Evolutionary conservation across 169 alveolate species (phyloP), one percentile per base, ranked within the genome.

Genomic region (Plasmodium chabaudi): DNA sequence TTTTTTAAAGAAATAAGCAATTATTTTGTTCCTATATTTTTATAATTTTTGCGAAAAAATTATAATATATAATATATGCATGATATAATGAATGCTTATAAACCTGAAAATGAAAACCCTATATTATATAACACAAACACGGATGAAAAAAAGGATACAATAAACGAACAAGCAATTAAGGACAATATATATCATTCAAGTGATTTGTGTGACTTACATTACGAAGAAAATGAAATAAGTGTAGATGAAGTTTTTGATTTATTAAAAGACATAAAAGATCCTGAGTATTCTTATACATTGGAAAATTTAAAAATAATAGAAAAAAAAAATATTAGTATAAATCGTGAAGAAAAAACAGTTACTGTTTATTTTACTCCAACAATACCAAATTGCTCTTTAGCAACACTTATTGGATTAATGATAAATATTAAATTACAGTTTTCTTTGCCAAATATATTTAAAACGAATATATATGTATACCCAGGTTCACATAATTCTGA

Each of bases 251-350:
- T 98, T 27, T 98, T 94, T 93, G 98, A 97, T 65, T 87, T 96
- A 63, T 93, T 98, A 23, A 94, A 97, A 89, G 93, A 94, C 82
- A 97, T 98, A 21, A 96, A 96, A 86, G 99, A 98, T 74, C 99
- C 99, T 13, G 99, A 98, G 92, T 98, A 98, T 89, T 99, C 99
- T 13, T 97, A 97, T 82, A 96, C 99, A 19, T 95, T 98, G 87
- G 99, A 98, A 94, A 95, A 97, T 89, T 95, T 98, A 61, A 96
- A 96, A 90, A 98, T 98, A 10, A 97, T 98, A 9, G 93, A 96
- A 17, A 94, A 92, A 10, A 97, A 96, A 10, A 95, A 97, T 77
- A 96, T 97, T 44, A 44, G 87, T 72, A 93, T 97, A 34, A 96
- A 97, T 89, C 87, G 92, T 55, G 93, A 94, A 19, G 93, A 93